Evolutionary conservation across 169 alveolate genomes (phyloP).

Genomic region (Babesia microti): DNA sequence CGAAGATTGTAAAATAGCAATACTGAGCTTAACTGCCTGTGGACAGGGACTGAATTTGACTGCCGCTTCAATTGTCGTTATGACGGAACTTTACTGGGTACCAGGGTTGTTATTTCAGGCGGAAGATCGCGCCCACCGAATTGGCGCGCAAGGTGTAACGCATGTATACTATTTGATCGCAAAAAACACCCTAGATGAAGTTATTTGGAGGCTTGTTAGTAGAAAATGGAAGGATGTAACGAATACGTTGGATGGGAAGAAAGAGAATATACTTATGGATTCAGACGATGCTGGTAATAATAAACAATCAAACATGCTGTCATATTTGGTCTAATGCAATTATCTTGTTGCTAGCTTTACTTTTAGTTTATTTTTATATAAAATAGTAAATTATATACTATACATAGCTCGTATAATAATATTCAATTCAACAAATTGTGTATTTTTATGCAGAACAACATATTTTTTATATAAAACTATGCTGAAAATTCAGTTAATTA

Average conservation of each 20-base stretch:
- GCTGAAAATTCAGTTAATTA: too few relatives aligned
- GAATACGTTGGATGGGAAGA: constrained; percentile 55
- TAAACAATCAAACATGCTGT: too few relatives aligned
- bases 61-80: constrained; percentile 91
- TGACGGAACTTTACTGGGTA: constrained; percentile 94
- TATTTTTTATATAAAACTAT: too few relatives aligned
- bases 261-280: constrained; percentile 28
- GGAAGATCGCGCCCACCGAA: constrained; percentile 95
- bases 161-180: constrained; percentile 76
- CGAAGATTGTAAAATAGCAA: constrained; percentile 70
- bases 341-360: too few relatives aligned
- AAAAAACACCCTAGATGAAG: constrained; percentile 63
- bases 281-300: too few relatives aligned
- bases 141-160: constrained; percentile 74
- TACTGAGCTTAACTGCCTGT: constrained; percentile 89
- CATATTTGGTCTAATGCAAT: too few relatives aligned
- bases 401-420: too few relatives aligned
- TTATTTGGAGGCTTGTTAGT: constrained; percentile 59
- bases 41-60: constrained; percentile 89
- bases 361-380: too few relatives aligned
- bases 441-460: too few relatives aligned
- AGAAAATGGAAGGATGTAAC: constrained; percentile 68
- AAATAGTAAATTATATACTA: too few relatives aligned
- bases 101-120: constrained; percentile 95
- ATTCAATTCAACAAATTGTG: too few relatives aligned